phyloP scores from a whole-genome alignment of 2,329 filamentous ascomycete species.

The Endoconidiophora polonica region DNA sequence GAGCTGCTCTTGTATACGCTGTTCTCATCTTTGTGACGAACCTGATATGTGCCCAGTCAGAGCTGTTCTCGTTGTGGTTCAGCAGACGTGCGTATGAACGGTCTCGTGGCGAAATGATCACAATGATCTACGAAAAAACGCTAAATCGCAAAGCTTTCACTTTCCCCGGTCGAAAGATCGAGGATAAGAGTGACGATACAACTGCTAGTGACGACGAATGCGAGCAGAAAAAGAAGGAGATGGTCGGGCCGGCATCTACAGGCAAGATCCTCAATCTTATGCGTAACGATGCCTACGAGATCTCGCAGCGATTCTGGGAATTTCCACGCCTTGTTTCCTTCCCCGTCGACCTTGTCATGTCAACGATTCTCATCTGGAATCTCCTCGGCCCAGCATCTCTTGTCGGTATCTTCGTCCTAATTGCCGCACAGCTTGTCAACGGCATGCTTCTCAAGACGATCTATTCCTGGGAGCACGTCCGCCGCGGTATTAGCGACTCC shows the following conservation, averaged over 20 bases:
- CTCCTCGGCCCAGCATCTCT: constrained; percentile 61
- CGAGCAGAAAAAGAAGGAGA: constrained; percentile 9
- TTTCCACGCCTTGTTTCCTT: constrained; percentile 59
- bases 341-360: constrained; percentile 60
- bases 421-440: constrained; percentile 44
- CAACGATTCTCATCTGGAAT: constrained; percentile 56
- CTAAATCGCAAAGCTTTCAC: constrained; percentile 43
- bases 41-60: constrained; percentile 45
- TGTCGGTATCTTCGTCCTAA: constrained; percentile 46
- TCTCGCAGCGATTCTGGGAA: constrained; percentile 78
- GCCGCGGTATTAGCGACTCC: constrained; percentile 58
- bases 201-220: constrained; percentile 9
- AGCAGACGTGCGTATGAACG: constrained; percentile 71
- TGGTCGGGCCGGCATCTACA: constrained; percentile 43
- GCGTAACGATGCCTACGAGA: constrained; percentile 65
- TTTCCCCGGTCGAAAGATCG: constrained; percentile 21
- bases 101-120: constrained; percentile 68
- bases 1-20: constrained; percentile 34
- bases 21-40: constrained; percentile 42
- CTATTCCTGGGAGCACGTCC: constrained; percentile 42
- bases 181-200: constrained; percentile 13
- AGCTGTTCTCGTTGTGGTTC: constrained; percentile 62
- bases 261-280: constrained; percentile 84
- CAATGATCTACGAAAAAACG: constrained; percentile 69
- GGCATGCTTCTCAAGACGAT: constrained; percentile 38